These are phyloP conservation scores for Dendrocalamus latiflorus DNA, from an alignment of 202 grass and related monocot genomes.

Conservation along the genomic window DNA sequence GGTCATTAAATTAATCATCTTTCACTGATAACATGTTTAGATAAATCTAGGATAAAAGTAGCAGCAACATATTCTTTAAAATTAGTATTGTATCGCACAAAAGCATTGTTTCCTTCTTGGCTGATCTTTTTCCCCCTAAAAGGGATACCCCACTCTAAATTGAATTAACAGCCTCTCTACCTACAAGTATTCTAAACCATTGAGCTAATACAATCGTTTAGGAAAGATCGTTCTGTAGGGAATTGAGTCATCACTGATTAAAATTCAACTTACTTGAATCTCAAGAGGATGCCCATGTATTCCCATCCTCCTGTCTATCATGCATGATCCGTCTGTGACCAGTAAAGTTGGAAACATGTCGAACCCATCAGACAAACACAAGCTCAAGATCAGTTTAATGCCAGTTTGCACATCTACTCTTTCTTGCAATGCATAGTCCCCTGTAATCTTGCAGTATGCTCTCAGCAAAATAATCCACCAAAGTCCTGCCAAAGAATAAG, in stretches of 20 bases:
- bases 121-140: neutral
- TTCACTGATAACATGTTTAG: neutral
- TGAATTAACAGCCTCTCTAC: neutral
- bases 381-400: constrained; percentile 81
- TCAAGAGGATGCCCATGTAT: constrained; percentile 99
- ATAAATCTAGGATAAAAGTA: neutral
- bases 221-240: neutral
- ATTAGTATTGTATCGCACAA: neutral
- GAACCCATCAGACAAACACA: constrained; percentile 91
- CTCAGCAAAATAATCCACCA: constrained; percentile 99
- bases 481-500: constrained; percentile 50
- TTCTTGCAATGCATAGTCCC: constrained; percentile 77
- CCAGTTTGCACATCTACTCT: constrained; percentile 96
- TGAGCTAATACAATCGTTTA: neutral
- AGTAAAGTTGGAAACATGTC: constrained; percentile 99
- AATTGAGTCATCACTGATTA: neutral
- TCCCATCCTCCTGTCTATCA: constrained; percentile 98
- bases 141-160: neutral
- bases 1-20: constrained; percentile 3
- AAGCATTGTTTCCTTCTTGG: neutral
- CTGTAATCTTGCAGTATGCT: constrained; percentile 98
- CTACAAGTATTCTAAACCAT: neutral
- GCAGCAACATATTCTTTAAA: neutral
- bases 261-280: constrained; percentile 75
- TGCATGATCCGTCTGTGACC: constrained; percentile 97